Base-by-base conservation (phyloP, 352 stramenopile genomes). In the Phytophthora pluvialis region DNA sequence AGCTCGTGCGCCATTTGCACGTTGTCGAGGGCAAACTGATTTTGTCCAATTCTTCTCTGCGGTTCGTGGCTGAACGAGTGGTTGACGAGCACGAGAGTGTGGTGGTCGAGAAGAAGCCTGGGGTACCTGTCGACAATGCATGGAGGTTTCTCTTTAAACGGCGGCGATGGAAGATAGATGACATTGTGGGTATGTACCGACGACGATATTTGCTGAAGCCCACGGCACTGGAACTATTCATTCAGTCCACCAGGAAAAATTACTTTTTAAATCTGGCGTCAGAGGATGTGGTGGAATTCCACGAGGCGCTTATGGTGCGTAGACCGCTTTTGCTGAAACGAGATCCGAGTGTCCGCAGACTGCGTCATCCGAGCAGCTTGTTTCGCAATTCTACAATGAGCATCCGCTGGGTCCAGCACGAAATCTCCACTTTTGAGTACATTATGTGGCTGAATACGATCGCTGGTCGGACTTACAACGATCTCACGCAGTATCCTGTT, bases 401-500 rank as follows among this genome's bases (percentile, higher is more conserved):
- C 13, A 66, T 66, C 25, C 73, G 75, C 12, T 96, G 88, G 88
- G 72, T 91, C 21, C 81, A 91, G 31, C 82, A 95, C 57, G 88
- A 96, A 56, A 93, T 99, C 39, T 98, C 91, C 12, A 99, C 98
- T 53, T 99, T 99, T 71, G 89, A 97, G 60, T 98, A 98, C 67
- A 73, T 98, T 6, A 95, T 95, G 80, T 94, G 89, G 83, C 72
- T 98, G 25, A 98, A 98, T 71, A 97, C 86, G 15, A 86, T 94
- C 31, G 90, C 90, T 35, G 92, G 90, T 0, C 74, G 92, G 18
- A 96, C 85, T 29, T 95, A 97, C 71, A 97, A 98, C 39, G 93
- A 98, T 62, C 72, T 98, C 45, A 97, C 85, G 1, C 96, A 99
- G 72, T 99, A 99, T 75, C 97, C 98, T 15, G 96, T 98, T 26